A percentile compares a stretch with the other conserved stretches of the same genome.
Evolutionary conservation across 2,329 filamentous ascomycete species (phyloP).

Genomic region (Talaromyces pinophilus): DNA sequence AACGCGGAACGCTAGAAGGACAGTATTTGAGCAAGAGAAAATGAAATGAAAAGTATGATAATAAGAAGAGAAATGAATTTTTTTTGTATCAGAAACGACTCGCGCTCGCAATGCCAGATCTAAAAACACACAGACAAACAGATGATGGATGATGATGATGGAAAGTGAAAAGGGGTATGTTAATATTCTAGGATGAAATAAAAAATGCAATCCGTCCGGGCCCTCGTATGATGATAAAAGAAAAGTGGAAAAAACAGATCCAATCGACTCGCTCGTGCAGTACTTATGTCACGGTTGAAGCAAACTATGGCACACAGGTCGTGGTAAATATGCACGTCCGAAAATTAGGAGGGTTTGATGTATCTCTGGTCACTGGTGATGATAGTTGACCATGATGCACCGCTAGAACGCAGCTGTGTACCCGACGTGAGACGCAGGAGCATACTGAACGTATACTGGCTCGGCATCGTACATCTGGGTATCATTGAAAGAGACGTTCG

Average conservation of each 20-base stretch:
- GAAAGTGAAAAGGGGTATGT: conserved; percentile 13
- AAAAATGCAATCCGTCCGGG: conserved; percentile 27
- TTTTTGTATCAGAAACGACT: conserved; percentile 29
- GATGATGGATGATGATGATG: conserved; percentile 22
- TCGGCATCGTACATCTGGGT: conserved; percentile 41
- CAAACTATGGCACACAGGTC: conserved; percentile 28
- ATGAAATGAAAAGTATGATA: conserved; percentile 19
- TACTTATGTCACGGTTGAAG: conserved; percentile 19
- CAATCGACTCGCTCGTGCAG: conserved; percentile 20
- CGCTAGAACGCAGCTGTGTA: conserved; percentile 36
- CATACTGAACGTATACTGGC: conserved; percentile 37
- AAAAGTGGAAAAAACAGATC: conserved; percentile 20
- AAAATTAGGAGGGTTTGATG: background rate
- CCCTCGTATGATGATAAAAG: conserved; percentile 20
- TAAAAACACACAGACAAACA: conserved; percentile 34
- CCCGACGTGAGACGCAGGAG: conserved; percentile 37
- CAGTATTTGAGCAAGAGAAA: background rate
- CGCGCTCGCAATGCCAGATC: conserved; percentile 52
- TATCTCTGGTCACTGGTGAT: conserved; percentile 8
- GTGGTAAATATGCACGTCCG: conserved; percentile 19
- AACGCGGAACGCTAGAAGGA: conserved; percentile 22
- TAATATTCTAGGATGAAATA: conserved; percentile 32
- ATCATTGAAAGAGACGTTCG: conserved; percentile 40
- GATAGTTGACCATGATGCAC: background rate
- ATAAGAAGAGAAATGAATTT: conserved; percentile 23